Conservation (phyloP, 306 rosid genomes). For the Potentilla sterilis region DNA sequence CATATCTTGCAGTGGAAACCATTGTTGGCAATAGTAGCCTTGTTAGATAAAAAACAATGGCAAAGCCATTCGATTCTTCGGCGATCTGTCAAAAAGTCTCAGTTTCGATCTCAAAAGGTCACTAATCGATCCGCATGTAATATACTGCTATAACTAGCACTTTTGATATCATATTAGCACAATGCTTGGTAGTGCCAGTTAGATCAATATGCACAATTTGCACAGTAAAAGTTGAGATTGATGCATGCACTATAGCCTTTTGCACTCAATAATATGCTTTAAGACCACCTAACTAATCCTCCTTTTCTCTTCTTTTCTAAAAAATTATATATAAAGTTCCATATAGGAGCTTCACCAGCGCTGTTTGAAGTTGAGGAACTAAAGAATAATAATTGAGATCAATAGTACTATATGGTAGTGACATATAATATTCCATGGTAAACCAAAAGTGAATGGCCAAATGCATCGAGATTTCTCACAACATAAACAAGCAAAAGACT, state of each 20-base stretch:
- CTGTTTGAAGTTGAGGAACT: conserved; percentile 1
- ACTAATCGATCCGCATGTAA: not conserved
- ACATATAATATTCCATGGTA: conserved; percentile 5
- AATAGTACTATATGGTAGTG: conserved; percentile 7
- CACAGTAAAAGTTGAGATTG: not conserved
- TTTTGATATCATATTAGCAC: conserved; percentile 27
- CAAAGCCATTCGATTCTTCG: not conserved
- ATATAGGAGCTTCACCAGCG: conserved; percentile 11
- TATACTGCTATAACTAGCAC: conserved; percentile 14
- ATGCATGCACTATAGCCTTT: conserved; percentile 5
- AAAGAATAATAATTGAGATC: conserved; percentile 1
- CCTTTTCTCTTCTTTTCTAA: not conserved
- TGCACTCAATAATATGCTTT: conserved; percentile 2
- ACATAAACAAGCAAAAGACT: conserved; percentile 18
- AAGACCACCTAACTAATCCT: conserved; percentile 12
- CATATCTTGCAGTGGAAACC: not conserved
- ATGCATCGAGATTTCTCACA: conserved; percentile 29
- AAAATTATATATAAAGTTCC: conserved; percentile 3
- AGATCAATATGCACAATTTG: conserved; percentile 13
- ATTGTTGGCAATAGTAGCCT: not conserved
- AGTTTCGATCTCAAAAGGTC: conserved; percentile 11
- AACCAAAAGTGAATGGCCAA: conserved; percentile 27
- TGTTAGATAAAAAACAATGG: not conserved
- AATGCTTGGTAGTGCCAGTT: conserved; percentile 12
- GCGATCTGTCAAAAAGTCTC: not conserved